A percentile compares a stretch with the other conserved stretches of the same genome.
phyloP scores from a whole-genome alignment of 1,284 basidiomycete species.

The Mycena sp. region DNA sequence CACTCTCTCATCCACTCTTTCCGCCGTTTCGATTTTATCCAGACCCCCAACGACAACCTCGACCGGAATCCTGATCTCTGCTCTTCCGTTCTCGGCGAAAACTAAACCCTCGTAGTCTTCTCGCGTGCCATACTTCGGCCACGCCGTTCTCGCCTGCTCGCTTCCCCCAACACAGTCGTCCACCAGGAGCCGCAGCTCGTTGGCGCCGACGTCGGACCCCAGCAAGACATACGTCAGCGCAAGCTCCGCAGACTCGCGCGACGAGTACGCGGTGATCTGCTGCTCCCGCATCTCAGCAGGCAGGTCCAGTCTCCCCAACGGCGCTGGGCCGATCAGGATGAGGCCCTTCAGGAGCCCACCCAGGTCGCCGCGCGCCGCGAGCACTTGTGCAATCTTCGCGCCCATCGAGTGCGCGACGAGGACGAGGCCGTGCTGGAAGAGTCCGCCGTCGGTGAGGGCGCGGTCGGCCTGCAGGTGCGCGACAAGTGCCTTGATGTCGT shows the following conservation, averaged over 20 bases:
- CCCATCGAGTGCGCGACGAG: conserved; percentile 30
- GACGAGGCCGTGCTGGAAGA: conserved; percentile 18
- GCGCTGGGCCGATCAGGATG: conserved; percentile 25
- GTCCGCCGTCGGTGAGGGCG: not conserved
- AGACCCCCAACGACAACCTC: conserved; percentile 18
- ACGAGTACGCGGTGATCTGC: conserved; percentile 6
- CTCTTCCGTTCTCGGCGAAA: not conserved
- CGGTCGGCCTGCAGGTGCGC: not conserved
- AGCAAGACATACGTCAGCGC: conserved; percentile 8
- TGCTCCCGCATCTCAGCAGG: conserved; percentile 18
- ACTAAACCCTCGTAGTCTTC: conserved; percentile 17
- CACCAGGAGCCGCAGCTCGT: conserved; percentile 5
- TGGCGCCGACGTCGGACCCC: conserved; percentile 9
- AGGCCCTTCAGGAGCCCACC: conserved; percentile 12
- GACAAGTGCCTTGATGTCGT: conserved; percentile 21
- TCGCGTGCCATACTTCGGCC: conserved; percentile 17
- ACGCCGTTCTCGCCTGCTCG: conserved; percentile 13
- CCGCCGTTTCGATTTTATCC: conserved; percentile 19
- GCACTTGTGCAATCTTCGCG: conserved; percentile 25
- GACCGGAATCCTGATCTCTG: conserved; percentile 12
- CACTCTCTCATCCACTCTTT: conserved; percentile 11
- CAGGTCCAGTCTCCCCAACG: conserved; percentile 17
- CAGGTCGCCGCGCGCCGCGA: conserved; percentile 18
- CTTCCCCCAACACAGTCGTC: conserved; percentile 10
- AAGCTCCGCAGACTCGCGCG: conserved; percentile 8